A percentile compares a stretch with the other conserved stretches of the same genome.
Conservation (phyloP, 345 rosid genomes). For the Acer negundo region DNA sequence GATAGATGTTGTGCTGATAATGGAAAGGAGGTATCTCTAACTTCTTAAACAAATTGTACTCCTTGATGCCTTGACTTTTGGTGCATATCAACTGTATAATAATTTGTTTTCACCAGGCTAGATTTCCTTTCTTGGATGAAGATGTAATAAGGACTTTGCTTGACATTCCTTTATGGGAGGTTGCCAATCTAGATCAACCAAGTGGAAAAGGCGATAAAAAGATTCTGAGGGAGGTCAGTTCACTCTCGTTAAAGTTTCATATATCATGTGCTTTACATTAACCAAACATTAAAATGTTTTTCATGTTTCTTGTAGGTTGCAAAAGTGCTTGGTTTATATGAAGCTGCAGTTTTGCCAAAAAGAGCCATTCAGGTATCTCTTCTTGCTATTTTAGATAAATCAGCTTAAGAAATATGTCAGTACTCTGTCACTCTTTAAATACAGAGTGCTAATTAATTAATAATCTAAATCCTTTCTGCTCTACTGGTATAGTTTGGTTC, state of each 20-base stretch:
- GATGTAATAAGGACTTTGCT: slow-evolving; percentile 82
- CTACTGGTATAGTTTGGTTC: slow-evolving; percentile 72
- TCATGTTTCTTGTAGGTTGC: slow-evolving; percentile 63
- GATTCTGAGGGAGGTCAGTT: slow-evolving; percentile 81
- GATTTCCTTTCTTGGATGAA: slow-evolving; percentile 97
- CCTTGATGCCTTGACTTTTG: background rate
- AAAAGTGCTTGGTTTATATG: slow-evolving; percentile 67
- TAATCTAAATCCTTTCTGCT: background rate
- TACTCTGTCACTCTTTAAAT: background rate
- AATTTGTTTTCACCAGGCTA: slow-evolving; percentile 47
- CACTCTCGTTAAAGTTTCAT: slow-evolving; percentile 7
- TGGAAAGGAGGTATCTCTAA: slow-evolving; percentile 76
- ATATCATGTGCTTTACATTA: background rate
- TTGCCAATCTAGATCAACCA: slow-evolving; percentile 80
- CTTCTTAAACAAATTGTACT: background rate
- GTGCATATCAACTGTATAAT: background rate
- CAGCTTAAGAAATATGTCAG: background rate
- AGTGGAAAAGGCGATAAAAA: slow-evolving; percentile 97
- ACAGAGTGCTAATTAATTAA: background rate
- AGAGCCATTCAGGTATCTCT: slow-evolving; percentile 87
- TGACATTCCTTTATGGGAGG: slow-evolving; percentile 83
- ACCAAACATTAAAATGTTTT: slow-evolving; percentile 2
- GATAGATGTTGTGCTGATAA: slow-evolving; percentile 87
- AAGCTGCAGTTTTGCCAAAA: slow-evolving; percentile 77
- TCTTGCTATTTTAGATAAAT: background rate